These are phyloP conservation scores for Pueraria montana DNA, from an alignment of 306 rosid species.

Conservation along the genomic window DNA sequence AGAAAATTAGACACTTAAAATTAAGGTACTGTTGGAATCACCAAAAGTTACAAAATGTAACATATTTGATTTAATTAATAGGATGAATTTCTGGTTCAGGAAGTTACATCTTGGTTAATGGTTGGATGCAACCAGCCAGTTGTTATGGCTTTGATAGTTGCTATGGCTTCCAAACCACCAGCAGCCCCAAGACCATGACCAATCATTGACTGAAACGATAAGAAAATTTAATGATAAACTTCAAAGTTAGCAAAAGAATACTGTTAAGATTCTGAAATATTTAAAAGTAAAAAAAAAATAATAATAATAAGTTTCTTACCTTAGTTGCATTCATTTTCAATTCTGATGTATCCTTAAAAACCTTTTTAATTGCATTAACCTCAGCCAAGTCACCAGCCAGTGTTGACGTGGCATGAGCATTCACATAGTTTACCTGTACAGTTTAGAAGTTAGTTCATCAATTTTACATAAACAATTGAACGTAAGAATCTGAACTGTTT, in stretches of 20 bases:
- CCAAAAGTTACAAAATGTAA: conserved; percentile 2
- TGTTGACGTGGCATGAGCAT: conserved; percentile 90
- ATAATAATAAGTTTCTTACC: conserved; percentile 57
- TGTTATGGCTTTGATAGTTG: conserved; percentile 77
- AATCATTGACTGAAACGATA: conserved; percentile 68
- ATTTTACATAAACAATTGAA: not conserved
- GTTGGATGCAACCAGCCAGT: conserved; percentile 84
- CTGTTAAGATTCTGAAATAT: not conserved
- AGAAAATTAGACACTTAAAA: not conserved
- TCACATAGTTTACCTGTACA: conserved; percentile 77
- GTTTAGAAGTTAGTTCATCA: conserved; percentile 23
- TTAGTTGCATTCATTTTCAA: conserved; percentile 80
- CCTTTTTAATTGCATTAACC: conserved; percentile 74
- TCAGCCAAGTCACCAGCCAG: conserved; percentile 82
- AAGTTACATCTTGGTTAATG: conserved; percentile 71
- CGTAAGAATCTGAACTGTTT: conserved; percentile 28
- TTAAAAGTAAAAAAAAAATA: not conserved
- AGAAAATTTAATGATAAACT: not conserved
- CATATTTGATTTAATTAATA: not conserved
- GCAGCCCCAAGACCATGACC: conserved; percentile 90
- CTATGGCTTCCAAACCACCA: conserved; percentile 84
- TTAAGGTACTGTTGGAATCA: not conserved
- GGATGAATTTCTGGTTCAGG: not conserved
- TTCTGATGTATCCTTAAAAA: conserved; percentile 68
- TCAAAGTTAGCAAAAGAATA: conserved; percentile 6